A percentile compares a stretch with the other conserved stretches of the same genome.
phyloP scores from a whole-genome alignment of 768 basidiomycete genomes.

The Cystobasidium tubakii region DNA sequence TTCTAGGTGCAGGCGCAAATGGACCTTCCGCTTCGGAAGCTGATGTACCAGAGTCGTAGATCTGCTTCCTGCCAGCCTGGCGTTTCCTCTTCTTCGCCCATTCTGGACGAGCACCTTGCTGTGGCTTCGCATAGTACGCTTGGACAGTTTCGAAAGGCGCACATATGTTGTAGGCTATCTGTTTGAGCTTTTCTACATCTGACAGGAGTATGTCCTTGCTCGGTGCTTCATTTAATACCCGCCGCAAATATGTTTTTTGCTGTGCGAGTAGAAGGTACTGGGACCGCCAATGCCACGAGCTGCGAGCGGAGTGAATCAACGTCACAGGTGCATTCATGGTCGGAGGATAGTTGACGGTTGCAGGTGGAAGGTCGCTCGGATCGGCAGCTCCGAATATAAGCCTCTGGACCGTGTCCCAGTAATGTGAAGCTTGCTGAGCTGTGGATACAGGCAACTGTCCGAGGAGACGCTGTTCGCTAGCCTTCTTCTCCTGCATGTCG shows the following conservation, averaged over 20 bases:
- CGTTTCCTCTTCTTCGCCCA: constrained; percentile 16
- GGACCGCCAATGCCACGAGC: constrained; percentile 54
- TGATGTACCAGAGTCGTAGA: neutral
- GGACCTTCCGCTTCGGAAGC: constrained; percentile 45
- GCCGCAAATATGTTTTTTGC: constrained; percentile 63
- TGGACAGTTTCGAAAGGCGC: constrained; percentile 57
- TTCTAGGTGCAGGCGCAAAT: neutral
- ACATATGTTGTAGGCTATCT: constrained; percentile 48
- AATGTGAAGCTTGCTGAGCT: constrained; percentile 1
- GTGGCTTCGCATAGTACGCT: constrained; percentile 54
- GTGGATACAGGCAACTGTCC: neutral
- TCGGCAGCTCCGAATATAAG: neutral
- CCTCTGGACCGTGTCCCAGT: constrained; percentile 5
- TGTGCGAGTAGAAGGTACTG: constrained; percentile 63
- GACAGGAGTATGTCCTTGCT: constrained; percentile 54
- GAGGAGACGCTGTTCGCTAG: neutral
- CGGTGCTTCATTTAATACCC: constrained; percentile 52
- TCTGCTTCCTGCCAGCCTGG: neutral
- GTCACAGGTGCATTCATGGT: neutral
- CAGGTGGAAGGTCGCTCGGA: neutral
- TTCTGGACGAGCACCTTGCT: constrained; percentile 45
- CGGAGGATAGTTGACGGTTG: neutral
- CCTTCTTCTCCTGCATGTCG: neutral
- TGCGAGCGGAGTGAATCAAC: neutral
- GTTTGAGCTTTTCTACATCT: constrained; percentile 46